Conservation (phyloP, 805 yeast species). For the Metahyphopichia silvanorum region DNA sequence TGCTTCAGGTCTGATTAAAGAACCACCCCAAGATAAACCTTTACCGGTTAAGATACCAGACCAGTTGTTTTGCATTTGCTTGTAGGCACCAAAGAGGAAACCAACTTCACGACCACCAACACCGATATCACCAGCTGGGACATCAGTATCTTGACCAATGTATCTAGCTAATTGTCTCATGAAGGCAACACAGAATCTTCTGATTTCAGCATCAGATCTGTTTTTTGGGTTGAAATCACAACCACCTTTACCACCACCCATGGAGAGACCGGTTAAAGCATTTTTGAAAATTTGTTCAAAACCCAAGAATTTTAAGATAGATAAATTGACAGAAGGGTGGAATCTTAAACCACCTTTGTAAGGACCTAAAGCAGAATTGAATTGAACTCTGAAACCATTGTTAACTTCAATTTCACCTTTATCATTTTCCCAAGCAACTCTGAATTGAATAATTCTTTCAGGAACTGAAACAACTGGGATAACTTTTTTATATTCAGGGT, state of each 20-base stretch:
- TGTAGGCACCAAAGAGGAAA: slow-evolving; percentile 95
- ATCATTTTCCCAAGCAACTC: slow-evolving; percentile 98
- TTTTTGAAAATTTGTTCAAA: slow-evolving; percentile 98
- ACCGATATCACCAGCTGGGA: slow-evolving; percentile 99
- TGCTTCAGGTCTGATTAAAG: slow-evolving; percentile 98
- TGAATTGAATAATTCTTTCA: slow-evolving; percentile 93
- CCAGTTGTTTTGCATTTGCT: slow-evolving; percentile 84
- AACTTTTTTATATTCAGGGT: slow-evolving; percentile 87
- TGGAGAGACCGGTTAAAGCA: slow-evolving; percentile 93
- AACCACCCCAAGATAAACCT: slow-evolving; percentile 98
- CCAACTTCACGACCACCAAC: slow-evolving; percentile 97
- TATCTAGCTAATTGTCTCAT: slow-evolving; percentile 94
- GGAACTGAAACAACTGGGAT: slow-evolving; percentile 91
- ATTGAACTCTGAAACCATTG: slow-evolving; percentile 97
- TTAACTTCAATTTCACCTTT: slow-evolving; percentile 87
- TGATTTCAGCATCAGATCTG: slow-evolving; percentile 86
- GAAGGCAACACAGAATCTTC: slow-evolving; percentile 94
- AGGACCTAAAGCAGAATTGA: slow-evolving; percentile 97
- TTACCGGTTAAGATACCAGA: slow-evolving; percentile 98
- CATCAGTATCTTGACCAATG: slow-evolving; percentile 97
- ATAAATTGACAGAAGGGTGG: slow-evolving; percentile 95
- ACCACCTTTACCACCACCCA: slow-evolving; percentile 99
- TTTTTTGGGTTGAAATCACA: slow-evolving; percentile 97
- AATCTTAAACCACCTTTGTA: slow-evolving; percentile 98
- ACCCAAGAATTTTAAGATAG: slow-evolving; percentile 93